Base-by-base conservation (phyloP, 805 yeast species). In the Scheffersomyces lignosus region DNA sequence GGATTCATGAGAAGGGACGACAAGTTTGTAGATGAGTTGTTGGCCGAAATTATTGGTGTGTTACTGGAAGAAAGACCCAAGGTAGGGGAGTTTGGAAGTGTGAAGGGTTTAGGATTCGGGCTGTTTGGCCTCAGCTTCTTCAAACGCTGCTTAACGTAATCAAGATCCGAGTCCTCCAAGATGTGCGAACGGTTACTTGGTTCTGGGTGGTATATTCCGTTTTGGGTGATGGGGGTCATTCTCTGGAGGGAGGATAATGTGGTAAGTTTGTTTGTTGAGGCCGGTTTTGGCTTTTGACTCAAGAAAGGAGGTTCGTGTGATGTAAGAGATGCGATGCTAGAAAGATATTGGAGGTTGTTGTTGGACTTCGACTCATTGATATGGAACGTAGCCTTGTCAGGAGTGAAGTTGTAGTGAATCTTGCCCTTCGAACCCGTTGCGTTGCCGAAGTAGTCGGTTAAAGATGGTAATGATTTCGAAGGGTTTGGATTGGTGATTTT, bases 241-340 rank as follows among this genome's bases (percentile, higher is more conserved):
- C 81, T 67, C 52, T 80, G 85, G 36, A 81, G 56, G 3, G 84
- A 72, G 32, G 70, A 61, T 29, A 71, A 56, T 4, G 75, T 58
- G 48, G 53, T 64, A 29, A 68, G 47, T 3, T 39, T 20, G 24
- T 20, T 20, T 20, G 24, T 20, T 20, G 24, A 20, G 59, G 40
- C 37, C 31, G 32, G 32, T 33, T 47, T 42, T 43, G 31, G 38
- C 27, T 25, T 70, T 63, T n/a, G 60, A 59, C 32, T 52, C 56
- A 2, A 71, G 65, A 29, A 66, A 57, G 27, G 47, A 34, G 36
- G 45, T 29, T 23, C 34, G 8, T 44, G 44, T 12, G 37, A 31
- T 45, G 72, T 33, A 41, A 58, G 66, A 10, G 58, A 61, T 0
- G 61, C 62, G 26, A 70, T 69, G 40, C 73, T 74, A 4, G 62